phyloP scores from a whole-genome alignment of 495 filamentous ascomycete genomes.

The Parmelia sp. region DNA sequence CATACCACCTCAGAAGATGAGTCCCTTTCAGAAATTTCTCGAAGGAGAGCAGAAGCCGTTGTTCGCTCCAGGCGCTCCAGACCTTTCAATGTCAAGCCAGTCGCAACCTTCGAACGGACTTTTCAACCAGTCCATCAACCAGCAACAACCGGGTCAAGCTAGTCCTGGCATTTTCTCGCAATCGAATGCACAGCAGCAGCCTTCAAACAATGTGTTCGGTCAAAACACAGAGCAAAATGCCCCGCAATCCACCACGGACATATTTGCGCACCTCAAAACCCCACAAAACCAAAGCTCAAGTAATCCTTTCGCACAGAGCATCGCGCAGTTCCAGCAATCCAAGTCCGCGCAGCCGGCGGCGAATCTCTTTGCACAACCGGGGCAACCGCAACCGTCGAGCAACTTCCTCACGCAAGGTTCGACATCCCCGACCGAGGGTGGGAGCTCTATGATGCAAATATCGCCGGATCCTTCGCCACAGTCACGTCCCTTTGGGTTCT shows the following conservation, averaged over 20 bases:
- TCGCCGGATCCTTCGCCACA: constrained; percentile 23
- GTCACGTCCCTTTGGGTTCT: constrained; percentile 16
- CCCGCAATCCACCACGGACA: constrained; percentile 17
- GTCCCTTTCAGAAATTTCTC: background rate
- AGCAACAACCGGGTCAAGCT: constrained; percentile 11
- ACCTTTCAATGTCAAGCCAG: constrained; percentile 21
- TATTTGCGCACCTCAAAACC: constrained; percentile 32
- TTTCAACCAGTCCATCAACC: constrained; percentile 10
- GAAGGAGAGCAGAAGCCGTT: constrained; percentile 8
- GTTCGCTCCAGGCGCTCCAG: constrained; percentile 22
- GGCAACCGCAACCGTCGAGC: constrained; percentile 14
- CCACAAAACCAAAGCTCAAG: constrained; percentile 20
- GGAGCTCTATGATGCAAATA: constrained; percentile 14
- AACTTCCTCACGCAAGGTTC: constrained; percentile 11
- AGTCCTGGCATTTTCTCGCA: constrained; percentile 16
- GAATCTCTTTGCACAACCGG: constrained; percentile 11
- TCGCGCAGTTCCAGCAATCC: constrained; percentile 8
- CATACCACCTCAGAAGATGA: constrained; percentile 18
- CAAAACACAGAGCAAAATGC: constrained; percentile 28
- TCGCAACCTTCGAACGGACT: constrained; percentile 15
- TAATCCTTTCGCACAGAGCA: constrained; percentile 19
- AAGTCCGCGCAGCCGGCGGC: constrained; percentile 15
- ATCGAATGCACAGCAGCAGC: constrained; percentile 17
- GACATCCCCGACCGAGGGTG: constrained; percentile 13
- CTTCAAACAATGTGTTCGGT: constrained; percentile 26